Conservation (phyloP, 345 rosid genomes). For the Aquilaria yunnanensis region DNA sequence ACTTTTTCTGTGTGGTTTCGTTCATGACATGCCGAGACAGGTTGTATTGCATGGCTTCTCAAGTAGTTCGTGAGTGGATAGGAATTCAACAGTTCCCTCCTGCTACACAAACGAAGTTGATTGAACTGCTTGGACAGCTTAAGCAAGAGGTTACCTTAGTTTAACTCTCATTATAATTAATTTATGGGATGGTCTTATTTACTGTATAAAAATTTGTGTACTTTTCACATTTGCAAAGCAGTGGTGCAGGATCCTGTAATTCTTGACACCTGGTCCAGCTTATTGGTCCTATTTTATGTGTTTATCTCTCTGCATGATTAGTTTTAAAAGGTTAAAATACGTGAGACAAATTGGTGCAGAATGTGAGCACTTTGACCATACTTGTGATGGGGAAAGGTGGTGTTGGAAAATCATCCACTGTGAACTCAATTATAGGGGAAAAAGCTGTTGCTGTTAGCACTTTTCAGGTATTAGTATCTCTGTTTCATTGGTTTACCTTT, state of each 20-base stretch:
- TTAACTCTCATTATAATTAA: neutral
- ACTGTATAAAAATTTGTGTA: neutral
- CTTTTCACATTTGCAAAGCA: neutral
- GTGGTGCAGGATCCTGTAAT: no score
- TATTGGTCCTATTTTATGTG: no score
- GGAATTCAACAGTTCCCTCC: slow-evolving; percentile 81
- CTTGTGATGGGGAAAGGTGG: slow-evolving; percentile 95
- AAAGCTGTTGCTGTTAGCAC: slow-evolving; percentile 63
- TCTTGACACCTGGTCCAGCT: no score
- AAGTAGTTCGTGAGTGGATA: slow-evolving; percentile 61
- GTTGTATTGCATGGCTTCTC: slow-evolving; percentile 34
- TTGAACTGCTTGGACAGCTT: slow-evolving; percentile 60
- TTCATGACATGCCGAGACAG: neutral
- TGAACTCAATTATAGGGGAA: slow-evolving; percentile 76
- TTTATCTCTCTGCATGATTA: neutral
- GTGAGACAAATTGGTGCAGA: slow-evolving; percentile 24
- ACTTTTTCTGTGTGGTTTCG: neutral
- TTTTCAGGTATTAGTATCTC: slow-evolving; percentile 46
- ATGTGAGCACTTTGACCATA: slow-evolving; percentile 57
- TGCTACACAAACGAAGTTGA: slow-evolving; percentile 65
- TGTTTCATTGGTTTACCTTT: slow-evolving; percentile 7
- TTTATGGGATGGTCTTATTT: neutral
- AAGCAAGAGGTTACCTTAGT: slow-evolving; percentile 54
- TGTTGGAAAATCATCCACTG: slow-evolving; percentile 83
- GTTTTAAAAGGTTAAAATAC: neutral